Evolutionary conservation across 768 basidiomycete genomes (phyloP).

Genomic region (Clitopilus passeckerianus): DNA sequence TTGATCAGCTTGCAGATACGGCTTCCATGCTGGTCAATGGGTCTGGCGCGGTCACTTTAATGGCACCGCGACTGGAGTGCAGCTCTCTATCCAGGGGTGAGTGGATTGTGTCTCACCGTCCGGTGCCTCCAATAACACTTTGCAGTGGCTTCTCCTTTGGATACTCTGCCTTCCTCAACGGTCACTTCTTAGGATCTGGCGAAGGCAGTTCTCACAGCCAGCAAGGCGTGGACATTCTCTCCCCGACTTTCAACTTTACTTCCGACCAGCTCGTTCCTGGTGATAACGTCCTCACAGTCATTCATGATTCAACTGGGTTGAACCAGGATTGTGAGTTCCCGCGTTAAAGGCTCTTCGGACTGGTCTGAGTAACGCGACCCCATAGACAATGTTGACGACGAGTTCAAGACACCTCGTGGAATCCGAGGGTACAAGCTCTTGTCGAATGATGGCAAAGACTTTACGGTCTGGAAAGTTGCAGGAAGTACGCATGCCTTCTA

Average conservation of each 20-base stretch:
- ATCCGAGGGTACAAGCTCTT: slow-evolving; percentile 57
- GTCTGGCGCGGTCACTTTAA: slow-evolving; percentile 42
- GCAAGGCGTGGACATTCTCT: slow-evolving; percentile 25
- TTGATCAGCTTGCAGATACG: slow-evolving; percentile 14
- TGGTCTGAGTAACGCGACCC: background rate
- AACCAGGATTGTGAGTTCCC: slow-evolving; percentile 27
- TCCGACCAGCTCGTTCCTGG: slow-evolving; percentile 20
- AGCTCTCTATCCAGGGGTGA: slow-evolving; percentile 34
- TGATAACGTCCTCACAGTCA: slow-evolving; percentile 26
- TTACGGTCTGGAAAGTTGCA: slow-evolving; percentile 31
- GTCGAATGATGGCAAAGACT: slow-evolving; percentile 23
- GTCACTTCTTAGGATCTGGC: slow-evolving; percentile 35
- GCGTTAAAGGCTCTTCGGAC: background rate
- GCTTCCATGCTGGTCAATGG: slow-evolving; percentile 30
- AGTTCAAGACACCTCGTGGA: slow-evolving; percentile 59
- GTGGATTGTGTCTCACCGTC: background rate
- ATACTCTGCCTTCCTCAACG: slow-evolving; percentile 39
- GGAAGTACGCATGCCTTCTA: slow-evolving; percentile 23
- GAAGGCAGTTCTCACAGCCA: slow-evolving; percentile 30
- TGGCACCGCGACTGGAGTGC: slow-evolving; percentile 34
- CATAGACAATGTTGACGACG: slow-evolving; percentile 28
- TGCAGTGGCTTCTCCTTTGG: slow-evolving; percentile 35
- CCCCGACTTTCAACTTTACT: slow-evolving; percentile 28
- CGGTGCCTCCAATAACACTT: background rate
- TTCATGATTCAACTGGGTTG: slow-evolving; percentile 31